Percentiles rank a stretch among this genome's conserved stretches.
Conservation (phyloP, 2,329 filamentous ascomycete species). For the Epichloe coenophiala region DNA sequence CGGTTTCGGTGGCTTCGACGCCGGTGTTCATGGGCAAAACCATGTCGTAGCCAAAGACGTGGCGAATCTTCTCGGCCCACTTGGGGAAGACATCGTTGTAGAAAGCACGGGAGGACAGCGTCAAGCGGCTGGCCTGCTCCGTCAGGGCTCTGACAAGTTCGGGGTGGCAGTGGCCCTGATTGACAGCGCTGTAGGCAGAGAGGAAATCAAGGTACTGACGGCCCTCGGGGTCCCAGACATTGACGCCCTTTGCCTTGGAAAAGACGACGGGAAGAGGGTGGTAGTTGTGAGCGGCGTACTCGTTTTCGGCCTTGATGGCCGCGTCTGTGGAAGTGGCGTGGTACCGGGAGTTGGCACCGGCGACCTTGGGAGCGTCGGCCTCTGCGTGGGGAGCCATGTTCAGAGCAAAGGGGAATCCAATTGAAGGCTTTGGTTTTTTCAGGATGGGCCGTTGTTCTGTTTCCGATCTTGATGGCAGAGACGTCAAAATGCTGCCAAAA, state of each 20-base stretch:
- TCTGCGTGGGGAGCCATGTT: slow-evolving; percentile 49
- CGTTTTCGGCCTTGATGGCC: slow-evolving; percentile 69
- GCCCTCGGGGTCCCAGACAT: slow-evolving; percentile 95
- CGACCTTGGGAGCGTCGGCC: slow-evolving; percentile 16
- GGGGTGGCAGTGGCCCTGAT: slow-evolving; percentile 96
- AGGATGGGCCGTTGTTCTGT: not conserved
- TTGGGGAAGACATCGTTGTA: slow-evolving; percentile 97
- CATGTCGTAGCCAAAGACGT: slow-evolving; percentile 92
- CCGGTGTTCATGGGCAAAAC: slow-evolving; percentile 97
- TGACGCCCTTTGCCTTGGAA: slow-evolving; percentile 66
- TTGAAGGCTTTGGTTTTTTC: not conserved
- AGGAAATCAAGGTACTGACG: slow-evolving; percentile 95
- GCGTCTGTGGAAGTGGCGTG: slow-evolving; percentile 67
- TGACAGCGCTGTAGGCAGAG: slow-evolving; percentile 94
- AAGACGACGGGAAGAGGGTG: slow-evolving; percentile 94
- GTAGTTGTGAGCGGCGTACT: slow-evolving; percentile 95
- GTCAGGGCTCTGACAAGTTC: slow-evolving; percentile 82
- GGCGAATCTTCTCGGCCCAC: slow-evolving; percentile 84
- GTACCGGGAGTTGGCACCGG: slow-evolving; percentile 29
- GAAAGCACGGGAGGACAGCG: slow-evolving; percentile 87
- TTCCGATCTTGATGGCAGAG: not conserved
- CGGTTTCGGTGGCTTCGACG: slow-evolving; percentile 90
- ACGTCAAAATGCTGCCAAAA: not conserved
- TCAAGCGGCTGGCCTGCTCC: slow-evolving; percentile 80
- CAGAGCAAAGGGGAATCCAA: not conserved